Conservation (phyloP, 768 basidiomycete species). For the Cystoderma amianthinum region DNA sequence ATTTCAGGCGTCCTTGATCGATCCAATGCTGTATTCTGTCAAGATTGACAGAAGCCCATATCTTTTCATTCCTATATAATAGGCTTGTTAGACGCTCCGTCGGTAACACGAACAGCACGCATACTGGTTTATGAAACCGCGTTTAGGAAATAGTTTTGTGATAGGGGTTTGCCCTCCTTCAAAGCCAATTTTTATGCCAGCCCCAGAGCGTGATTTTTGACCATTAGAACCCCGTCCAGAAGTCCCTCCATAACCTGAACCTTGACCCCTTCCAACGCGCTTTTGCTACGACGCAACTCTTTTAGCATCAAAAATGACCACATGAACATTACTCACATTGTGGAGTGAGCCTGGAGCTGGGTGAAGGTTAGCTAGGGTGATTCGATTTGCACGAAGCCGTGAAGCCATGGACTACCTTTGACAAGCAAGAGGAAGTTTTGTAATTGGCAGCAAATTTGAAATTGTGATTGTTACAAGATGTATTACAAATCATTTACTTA, state of each 20-base stretch:
- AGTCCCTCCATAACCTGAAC: conserved; percentile 86
- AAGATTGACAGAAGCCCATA: conserved; percentile 79
- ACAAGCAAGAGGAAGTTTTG: background rate
- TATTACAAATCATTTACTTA: conserved; percentile 2
- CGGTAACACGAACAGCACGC: conserved; percentile 21
- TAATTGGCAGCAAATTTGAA: background rate
- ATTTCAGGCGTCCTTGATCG: conserved; percentile 72
- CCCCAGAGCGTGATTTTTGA: conserved; percentile 88
- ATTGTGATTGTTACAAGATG: background rate
- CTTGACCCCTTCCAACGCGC: conserved; percentile 91
- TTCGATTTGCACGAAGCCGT: conserved; percentile 27
- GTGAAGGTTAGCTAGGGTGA: conserved; percentile 65
- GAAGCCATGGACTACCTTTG: conserved; percentile 30
- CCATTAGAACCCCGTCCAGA: conserved; percentile 94
- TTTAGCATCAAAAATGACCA: background rate
- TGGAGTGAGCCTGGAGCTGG: conserved; percentile 69
- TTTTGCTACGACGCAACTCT: conserved; percentile 56
- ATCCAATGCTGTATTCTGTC: conserved; percentile 90
- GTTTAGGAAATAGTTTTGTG: conserved; percentile 85
- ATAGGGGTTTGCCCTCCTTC: conserved; percentile 98
- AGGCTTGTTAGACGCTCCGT: background rate
- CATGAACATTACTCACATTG: conserved; percentile 31
- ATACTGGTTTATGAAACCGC: conserved; percentile 90
- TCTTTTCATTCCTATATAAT: conserved; percentile 57
- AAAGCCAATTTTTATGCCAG: conserved; percentile 78